Conservation (phyloP, 2,329 filamentous ascomycete species). For the Paecilomyces fulvus region DNA sequence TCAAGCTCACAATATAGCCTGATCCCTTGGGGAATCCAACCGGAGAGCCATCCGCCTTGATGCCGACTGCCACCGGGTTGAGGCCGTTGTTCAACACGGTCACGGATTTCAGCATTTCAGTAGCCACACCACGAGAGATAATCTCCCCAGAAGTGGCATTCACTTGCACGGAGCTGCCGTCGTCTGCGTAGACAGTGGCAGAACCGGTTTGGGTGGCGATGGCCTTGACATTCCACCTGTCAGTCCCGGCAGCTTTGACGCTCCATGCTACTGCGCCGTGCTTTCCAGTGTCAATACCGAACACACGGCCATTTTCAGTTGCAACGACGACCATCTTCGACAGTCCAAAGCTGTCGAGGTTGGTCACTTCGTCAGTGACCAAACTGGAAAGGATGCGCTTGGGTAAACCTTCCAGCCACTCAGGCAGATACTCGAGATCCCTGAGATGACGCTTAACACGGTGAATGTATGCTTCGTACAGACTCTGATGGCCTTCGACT, state of each 20-base stretch:
- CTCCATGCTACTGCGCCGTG: constrained; percentile 71
- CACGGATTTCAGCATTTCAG: constrained; percentile 22
- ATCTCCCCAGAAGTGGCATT: constrained; percentile 37
- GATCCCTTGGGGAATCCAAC: constrained; percentile 21
- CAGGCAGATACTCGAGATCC: constrained; percentile 66
- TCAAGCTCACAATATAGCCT: constrained; percentile 33
- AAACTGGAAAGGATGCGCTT: constrained; percentile 58
- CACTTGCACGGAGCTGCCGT: constrained; percentile 53
- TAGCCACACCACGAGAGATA: constrained; percentile 20
- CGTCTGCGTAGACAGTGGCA: constrained; percentile 51
- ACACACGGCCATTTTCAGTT: constrained; percentile 68
- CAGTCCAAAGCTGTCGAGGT: constrained; percentile 65
- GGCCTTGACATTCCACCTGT: constrained; percentile 58
- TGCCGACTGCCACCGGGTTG: constrained; percentile 19
- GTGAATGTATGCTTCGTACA: constrained; percentile 75
- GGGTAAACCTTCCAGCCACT: constrained; percentile 62
- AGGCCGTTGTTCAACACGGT: constrained; percentile 19
- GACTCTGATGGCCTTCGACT: constrained; percentile 75
- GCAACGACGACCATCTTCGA: constrained; percentile 76
- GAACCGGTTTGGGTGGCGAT: constrained; percentile 55
- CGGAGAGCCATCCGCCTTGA: constrained; percentile 28
- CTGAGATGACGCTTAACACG: constrained; percentile 71
- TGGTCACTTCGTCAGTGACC: constrained; percentile 46
- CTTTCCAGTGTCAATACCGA: constrained; percentile 69
- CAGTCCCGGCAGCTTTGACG: constrained; percentile 52